Base-by-base conservation (phyloP, 805 yeast species). In the Yamadazyma tumulicola region DNA sequence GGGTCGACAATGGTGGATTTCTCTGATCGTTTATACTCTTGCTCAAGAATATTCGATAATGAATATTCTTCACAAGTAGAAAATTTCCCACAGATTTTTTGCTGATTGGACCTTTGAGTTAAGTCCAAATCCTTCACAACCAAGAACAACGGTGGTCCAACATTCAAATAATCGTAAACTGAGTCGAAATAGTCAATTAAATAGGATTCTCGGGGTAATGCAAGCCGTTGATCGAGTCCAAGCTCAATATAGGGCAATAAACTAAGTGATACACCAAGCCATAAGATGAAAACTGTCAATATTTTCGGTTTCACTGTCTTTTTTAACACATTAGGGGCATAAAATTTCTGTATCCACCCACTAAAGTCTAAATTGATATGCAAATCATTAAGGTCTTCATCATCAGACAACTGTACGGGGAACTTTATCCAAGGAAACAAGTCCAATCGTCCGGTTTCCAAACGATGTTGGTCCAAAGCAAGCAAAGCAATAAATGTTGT, bases 101-200 rank as follows among this genome's bases (percentile, higher is more conserved):
- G 82, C 55, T 91, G 98, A 30, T 70, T 72, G 2, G 46, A 59
- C 30, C 85, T 62, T 10, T 57, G 38, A 0, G 91, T 85, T 5
- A 84, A 68, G 48, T 85, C 81, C 31, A 77, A 52, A 34, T 75
- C 79, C 29, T 76, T 74, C n/a, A 85, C 77, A 16, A 93, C 87
- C 57, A 88, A 83, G 51, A 84, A 93, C 1, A 85, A 72, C 0
- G 98, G 98, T 1, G 98, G 96, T 0, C 97, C 98, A 6, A 84
- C 84, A 39, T 82, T 80, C 41, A 91, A 66, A 52, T 79, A 84
- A 1, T 69, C 58, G 52, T 81, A 84, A 3, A 88, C 67, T 35
- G 89, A 86, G 45, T 81, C 66, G 61, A 85, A 91, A 56, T 91
- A 93, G 34, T 77, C 73, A 24, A 88, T 79, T 51, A 93, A 59